Conservation (phyloP, 1,139 yeast genomes). For the Blastobotrys apis region DNA sequence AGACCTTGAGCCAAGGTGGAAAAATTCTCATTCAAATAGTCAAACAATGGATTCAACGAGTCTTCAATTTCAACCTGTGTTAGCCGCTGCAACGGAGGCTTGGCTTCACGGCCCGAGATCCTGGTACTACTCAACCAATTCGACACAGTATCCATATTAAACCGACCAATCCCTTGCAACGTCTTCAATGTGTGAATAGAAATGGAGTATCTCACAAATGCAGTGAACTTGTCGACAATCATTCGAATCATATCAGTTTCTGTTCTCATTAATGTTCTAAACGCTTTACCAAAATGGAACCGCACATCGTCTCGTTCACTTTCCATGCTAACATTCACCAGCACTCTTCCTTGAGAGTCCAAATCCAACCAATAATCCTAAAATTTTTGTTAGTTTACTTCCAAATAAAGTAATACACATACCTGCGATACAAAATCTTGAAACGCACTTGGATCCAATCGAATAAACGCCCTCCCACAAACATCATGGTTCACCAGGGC, state of each 20-base stretch:
- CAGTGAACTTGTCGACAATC: slow-evolving; percentile 58
- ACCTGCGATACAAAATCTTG: slow-evolving; percentile 57
- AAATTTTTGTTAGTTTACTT: slow-evolving; percentile 24
- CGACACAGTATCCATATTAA: slow-evolving; percentile 50
- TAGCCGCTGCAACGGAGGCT: slow-evolving; percentile 19
- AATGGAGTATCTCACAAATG: slow-evolving; percentile 44
- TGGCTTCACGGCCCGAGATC: slow-evolving; percentile 19
- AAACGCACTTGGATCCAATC: slow-evolving; percentile 61
- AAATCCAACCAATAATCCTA: slow-evolving; percentile 58
- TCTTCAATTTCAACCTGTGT: slow-evolving; percentile 56
- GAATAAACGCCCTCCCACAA: slow-evolving; percentile 63
- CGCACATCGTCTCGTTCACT: slow-evolving; percentile 73
- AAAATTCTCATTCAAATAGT: slow-evolving; percentile 67
- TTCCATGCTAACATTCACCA: slow-evolving; percentile 68
- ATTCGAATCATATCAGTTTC: slow-evolving; percentile 61
- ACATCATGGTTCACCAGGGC: slow-evolving; percentile 54
- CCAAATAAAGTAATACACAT: slow-evolving; percentile 4
- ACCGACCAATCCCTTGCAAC: slow-evolving; percentile 28
- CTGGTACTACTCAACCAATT: slow-evolving; percentile 46
- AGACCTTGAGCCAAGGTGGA: slow-evolving; percentile 61
- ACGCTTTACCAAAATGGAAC: slow-evolving; percentile 73
- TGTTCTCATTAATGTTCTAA: slow-evolving; percentile 57
- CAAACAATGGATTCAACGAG: slow-evolving; percentile 70
- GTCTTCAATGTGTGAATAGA: slow-evolving; percentile 36
- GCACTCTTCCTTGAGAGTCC: slow-evolving; percentile 63